These are phyloP conservation scores for Histomonas meleagridis DNA, from an alignment of 208 protist genomes.

Conservation along the genomic window DNA sequence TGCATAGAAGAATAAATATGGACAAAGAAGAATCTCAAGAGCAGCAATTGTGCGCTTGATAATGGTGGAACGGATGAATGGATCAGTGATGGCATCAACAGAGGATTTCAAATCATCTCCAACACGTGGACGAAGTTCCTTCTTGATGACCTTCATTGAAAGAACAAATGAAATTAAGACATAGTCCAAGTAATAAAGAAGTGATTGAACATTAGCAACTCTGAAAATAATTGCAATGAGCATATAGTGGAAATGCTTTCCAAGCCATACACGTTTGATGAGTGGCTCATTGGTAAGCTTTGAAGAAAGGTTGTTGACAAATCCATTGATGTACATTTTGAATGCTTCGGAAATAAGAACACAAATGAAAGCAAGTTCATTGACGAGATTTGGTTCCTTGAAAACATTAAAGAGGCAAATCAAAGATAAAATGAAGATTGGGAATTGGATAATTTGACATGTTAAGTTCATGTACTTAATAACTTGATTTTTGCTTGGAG, in stretches of 20 bases:
- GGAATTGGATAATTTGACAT: too few species aligned
- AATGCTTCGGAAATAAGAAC: too few species aligned
- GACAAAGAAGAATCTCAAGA: background rate
- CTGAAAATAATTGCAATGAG: background rate
- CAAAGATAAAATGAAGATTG: too few species aligned
- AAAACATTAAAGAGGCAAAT: too few species aligned
- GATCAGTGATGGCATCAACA: background rate
- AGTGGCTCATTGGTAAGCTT: background rate
- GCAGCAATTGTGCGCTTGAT: background rate
- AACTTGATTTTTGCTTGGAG: too few species aligned
- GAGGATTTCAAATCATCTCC: background rate
- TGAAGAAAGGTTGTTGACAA: too few species aligned
- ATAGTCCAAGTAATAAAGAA: background rate
- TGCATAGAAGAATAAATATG: background rate
- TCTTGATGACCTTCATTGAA: background rate
- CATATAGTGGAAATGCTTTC: background rate
- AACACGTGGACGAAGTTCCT: background rate
- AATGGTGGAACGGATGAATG: background rate
- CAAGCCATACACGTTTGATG: background rate
- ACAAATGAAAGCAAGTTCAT: too few species aligned
- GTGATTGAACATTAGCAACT: background rate
- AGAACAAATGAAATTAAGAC: background rate
- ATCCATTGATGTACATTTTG: too few species aligned
- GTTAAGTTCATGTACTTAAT: too few species aligned
- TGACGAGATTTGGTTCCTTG: too few species aligned